A percentile compares a stretch with the other conserved stretches of the same genome.
Evolutionary conservation across 2,329 filamentous ascomycete species (phyloP).

Genomic region (Akanthomyces dipterigenus): DNA sequence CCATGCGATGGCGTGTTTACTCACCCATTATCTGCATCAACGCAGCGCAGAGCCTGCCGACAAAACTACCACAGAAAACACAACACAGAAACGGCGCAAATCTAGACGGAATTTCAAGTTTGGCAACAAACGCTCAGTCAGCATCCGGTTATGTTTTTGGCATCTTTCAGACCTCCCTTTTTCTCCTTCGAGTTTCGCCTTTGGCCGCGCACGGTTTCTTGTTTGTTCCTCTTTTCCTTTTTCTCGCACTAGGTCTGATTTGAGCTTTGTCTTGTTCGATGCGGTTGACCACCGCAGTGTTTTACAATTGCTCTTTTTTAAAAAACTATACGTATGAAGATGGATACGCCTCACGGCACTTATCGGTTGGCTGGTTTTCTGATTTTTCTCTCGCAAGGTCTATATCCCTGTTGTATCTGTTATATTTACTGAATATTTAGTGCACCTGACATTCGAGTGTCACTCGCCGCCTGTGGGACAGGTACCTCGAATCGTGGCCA

Average conservation of each 20-base stretch:
- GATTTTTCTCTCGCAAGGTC: not conserved
- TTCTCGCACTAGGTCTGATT: conserved; percentile 6
- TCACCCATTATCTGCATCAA: not conserved
- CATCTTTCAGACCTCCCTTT: conserved; percentile 1
- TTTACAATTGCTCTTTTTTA: not conserved
- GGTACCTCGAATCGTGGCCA: not conserved
- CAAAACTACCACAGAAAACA: not conserved
- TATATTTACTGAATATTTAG: not conserved
- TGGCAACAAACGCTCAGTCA: conserved; percentile 25
- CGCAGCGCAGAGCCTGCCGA: not conserved
- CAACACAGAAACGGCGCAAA: conserved; percentile 4
- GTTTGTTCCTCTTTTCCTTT: conserved; percentile 15
- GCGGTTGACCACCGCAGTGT: not conserved
- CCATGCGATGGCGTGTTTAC: not conserved
- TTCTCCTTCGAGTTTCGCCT: conserved; percentile 7
- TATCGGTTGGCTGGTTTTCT: conserved; percentile 11
- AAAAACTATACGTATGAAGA: conserved; percentile 26
- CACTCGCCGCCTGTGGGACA: not conserved
- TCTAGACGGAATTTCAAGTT: conserved; percentile 19
- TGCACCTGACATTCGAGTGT: not conserved
- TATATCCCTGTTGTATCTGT: conserved; percentile 6
- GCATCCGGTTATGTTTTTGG: conserved; percentile 8
- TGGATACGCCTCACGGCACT: conserved; percentile 33
- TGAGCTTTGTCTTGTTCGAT: not conserved
- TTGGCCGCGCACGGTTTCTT: conserved; percentile 11